phyloP scores from a whole-genome alignment of 2,329 filamentous ascomycete genomes.

The Shiraia bambusicola region DNA sequence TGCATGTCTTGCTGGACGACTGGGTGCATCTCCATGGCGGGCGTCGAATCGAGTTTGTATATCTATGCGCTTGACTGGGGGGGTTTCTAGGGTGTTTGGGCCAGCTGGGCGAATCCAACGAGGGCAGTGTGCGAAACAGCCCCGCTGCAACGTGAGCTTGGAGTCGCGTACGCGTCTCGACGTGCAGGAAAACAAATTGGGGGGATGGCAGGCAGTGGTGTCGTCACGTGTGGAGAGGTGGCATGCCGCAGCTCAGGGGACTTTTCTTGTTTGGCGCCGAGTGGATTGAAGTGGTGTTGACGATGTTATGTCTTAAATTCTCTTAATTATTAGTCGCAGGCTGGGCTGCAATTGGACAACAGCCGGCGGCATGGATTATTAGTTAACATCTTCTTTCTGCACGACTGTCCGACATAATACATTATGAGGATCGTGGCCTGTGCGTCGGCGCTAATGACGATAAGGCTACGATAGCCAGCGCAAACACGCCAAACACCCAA shows the following conservation, averaged over 20 bases:
- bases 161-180: constrained; percentile 33
- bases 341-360: constrained; percentile 5
- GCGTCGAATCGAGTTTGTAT: constrained; percentile 11
- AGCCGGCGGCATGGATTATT: neutral
- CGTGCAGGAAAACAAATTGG: constrained; percentile 9
- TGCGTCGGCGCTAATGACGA: constrained; percentile 1
- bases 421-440: no score
- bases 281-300: neutral
- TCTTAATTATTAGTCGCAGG: no score
- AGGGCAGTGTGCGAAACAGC: constrained; percentile 17
- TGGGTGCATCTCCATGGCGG: constrained; percentile 23
- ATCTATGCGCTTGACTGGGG: constrained; percentile 15
- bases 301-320: no score
- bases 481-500: neutral
- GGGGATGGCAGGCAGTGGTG: constrained; percentile 7
- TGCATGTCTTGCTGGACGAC: neutral
- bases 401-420: no score
- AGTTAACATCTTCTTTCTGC: no score
- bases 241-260: constrained; percentile 7
- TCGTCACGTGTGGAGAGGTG: constrained; percentile 2
- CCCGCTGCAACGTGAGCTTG: constrained; percentile 26
- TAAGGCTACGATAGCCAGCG: neutral
- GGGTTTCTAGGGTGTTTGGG: constrained; percentile 11
- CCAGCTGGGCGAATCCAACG: constrained; percentile 29
- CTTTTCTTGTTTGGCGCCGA: constrained; percentile 4